Evolutionary conservation across 1,284 basidiomycete genomes (phyloP).

Genomic region (Ustilago sp.): DNA sequence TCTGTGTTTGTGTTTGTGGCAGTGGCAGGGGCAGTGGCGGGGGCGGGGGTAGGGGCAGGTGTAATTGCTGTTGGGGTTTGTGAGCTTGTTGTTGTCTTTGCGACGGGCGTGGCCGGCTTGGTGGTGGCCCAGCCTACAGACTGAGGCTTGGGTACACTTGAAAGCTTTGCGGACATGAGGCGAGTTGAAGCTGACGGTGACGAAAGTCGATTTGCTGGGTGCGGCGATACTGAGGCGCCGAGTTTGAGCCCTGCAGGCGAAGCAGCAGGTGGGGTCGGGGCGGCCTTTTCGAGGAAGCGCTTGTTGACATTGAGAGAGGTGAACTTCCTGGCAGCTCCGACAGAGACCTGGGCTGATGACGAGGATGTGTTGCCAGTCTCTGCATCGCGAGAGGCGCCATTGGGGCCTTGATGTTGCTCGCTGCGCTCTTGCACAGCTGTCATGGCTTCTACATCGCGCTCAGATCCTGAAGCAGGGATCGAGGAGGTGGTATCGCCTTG

Average conservation of each 20-base stretch:
- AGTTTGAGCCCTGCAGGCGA: slow-evolving; percentile 38
- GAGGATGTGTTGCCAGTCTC: slow-evolving; percentile 10
- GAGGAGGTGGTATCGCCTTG: slow-evolving; percentile 5
- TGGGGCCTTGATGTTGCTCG: slow-evolving; percentile 6
- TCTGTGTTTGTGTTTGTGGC: neutral
- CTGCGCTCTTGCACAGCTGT: slow-evolving; percentile 25
- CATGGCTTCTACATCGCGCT: slow-evolving; percentile 44
- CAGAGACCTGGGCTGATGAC: slow-evolving; percentile 23
- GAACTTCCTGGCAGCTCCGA: slow-evolving; percentile 57
- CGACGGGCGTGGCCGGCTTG: slow-evolving; percentile 27
- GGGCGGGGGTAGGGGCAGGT: slow-evolving; percentile 2
- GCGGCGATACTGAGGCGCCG: slow-evolving; percentile 35
- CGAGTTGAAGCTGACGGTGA: slow-evolving; percentile 43
- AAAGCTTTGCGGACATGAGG: slow-evolving; percentile 52
- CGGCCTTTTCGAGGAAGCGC: slow-evolving; percentile 66
- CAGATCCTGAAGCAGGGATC: slow-evolving; percentile 27
- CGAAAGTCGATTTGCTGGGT: slow-evolving; percentile 41
- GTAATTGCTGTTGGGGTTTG: slow-evolving; percentile 12
- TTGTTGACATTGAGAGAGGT: slow-evolving; percentile 67
- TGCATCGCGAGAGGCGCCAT: neutral
- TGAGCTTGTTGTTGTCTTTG: slow-evolving; percentile 22
- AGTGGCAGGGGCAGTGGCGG: slow-evolving; percentile 10
- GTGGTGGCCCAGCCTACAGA: slow-evolving; percentile 51
- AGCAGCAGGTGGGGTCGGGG: slow-evolving; percentile 30
- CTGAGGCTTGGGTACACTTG: slow-evolving; percentile 51